A percentile compares a stretch with the other conserved stretches of the same genome.
phyloP scores from a whole-genome alignment of 495 filamentous ascomycete genomes.

The Lasiosphaeriaceae sp. region DNA sequence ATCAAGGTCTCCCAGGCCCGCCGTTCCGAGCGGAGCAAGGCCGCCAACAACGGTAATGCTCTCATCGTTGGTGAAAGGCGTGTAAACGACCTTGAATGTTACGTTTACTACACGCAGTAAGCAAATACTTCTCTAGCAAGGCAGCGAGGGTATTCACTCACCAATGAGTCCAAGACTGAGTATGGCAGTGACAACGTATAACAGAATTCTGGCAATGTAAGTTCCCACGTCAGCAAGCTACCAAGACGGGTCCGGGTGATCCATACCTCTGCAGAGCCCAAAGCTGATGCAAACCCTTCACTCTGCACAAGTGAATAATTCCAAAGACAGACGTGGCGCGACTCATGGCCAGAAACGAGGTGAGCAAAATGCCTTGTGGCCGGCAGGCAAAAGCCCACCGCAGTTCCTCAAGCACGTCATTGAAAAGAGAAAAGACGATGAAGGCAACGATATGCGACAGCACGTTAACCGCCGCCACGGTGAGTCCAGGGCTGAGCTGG shows the following conservation, averaged over 20 bases:
- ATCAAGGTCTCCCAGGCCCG: constrained; percentile 1
- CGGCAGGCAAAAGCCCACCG: constrained; percentile 12
- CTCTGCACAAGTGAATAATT: constrained; percentile 4
- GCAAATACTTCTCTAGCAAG: background rate
- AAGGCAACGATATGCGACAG: constrained; percentile 9
- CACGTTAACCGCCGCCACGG: constrained; percentile 7
- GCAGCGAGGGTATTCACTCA: background rate
- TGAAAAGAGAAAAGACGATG: constrained; percentile 5
- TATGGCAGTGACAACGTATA: constrained; percentile 3
- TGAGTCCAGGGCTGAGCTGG: constrained; percentile 3
- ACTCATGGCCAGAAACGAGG: constrained; percentile 13
- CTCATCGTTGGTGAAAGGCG: constrained; percentile 3
- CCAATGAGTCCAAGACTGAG: constrained; percentile 8
- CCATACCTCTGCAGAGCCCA: constrained; percentile 11
- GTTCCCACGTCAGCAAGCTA: background rate
- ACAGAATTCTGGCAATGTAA: background rate
- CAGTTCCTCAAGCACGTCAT: constrained; percentile 6
- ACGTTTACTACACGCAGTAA: constrained; percentile 1
- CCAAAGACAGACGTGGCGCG: constrained; percentile 6
- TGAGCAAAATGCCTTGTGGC: constrained; percentile 5
- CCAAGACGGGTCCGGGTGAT: background rate
- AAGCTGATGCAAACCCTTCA: constrained; percentile 5
- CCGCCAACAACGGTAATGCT: constrained; percentile 4
- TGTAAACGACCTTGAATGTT: constrained; percentile 12
- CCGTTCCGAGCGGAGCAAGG: constrained; percentile 2